A percentile compares a stretch with the other conserved stretches of the same genome.
These are phyloP conservation scores for Phyllosticta ampelicida DNA, from an alignment of 2,329 filamentous ascomycete genomes.

Conservation along the genomic window DNA sequence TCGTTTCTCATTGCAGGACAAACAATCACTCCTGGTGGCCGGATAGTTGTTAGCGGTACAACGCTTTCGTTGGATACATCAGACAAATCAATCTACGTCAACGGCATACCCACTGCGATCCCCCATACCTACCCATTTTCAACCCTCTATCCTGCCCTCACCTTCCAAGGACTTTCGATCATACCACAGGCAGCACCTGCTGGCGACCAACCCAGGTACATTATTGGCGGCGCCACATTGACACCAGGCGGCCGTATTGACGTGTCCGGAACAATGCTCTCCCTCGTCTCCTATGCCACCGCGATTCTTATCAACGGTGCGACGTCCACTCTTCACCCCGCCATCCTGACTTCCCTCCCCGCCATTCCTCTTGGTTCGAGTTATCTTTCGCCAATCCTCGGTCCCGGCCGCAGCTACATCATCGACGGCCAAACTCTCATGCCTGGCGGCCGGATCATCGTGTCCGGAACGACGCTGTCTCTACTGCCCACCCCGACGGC, in stretches of 20 bases:
- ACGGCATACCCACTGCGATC: slow-evolving; percentile 11
- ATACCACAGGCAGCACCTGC: background rate
- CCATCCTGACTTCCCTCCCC: slow-evolving; percentile 18
- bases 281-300: slow-evolving; percentile 16
- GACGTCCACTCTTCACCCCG: slow-evolving; percentile 10
- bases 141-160: slow-evolving; percentile 16
- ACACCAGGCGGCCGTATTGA: slow-evolving; percentile 17
- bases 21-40: slow-evolving; percentile 21
- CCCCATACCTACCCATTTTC: background rate
- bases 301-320: slow-evolving; percentile 23
- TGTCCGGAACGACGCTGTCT: slow-evolving; percentile 24
- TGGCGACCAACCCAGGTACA: background rate
- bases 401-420: slow-evolving; percentile 19
- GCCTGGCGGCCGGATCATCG: slow-evolving; percentile 24
- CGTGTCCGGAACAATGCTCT: slow-evolving; percentile 16
- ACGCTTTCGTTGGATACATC: slow-evolving; percentile 12
- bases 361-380: slow-evolving; percentile 24
- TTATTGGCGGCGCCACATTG: slow-evolving; percentile 14
- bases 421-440: slow-evolving; percentile 29
- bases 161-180: slow-evolving; percentile 11
- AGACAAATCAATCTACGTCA: slow-evolving; percentile 8
- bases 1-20: slow-evolving; percentile 13
- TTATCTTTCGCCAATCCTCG: slow-evolving; percentile 12
- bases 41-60: slow-evolving; percentile 11
- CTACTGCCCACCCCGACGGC: slow-evolving; percentile 21